These are phyloP conservation scores for Wickerhamiella musiphila DNA, from an alignment of 805 yeast genomes.

Conservation along the genomic window DNA sequence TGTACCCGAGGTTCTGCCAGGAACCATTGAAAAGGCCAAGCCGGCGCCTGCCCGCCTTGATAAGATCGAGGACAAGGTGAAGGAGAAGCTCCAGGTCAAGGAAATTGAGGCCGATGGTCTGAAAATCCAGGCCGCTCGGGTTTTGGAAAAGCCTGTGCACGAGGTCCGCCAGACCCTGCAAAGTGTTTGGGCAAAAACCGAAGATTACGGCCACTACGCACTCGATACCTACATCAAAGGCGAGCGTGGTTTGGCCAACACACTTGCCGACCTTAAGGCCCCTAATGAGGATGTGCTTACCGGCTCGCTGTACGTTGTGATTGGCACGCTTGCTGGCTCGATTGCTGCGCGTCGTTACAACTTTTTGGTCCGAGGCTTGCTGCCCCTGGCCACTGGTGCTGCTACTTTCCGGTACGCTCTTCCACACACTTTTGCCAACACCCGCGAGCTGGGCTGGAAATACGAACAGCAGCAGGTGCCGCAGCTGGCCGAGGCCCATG, in stretches of 20 bases:
- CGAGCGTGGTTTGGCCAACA: slow-evolving; percentile 46
- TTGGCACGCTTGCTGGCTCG: slow-evolving; percentile 57
- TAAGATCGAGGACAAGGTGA: slow-evolving; percentile 19
- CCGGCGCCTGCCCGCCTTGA: slow-evolving; percentile 8
- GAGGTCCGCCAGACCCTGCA: slow-evolving; percentile 29
- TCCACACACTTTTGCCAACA: slow-evolving; percentile 54
- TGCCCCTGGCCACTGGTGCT: slow-evolving; percentile 45
- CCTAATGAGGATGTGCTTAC: slow-evolving; percentile 56
- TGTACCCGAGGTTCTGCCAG: slow-evolving; percentile 16
- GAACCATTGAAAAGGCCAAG: slow-evolving; percentile 13
- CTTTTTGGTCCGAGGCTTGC: slow-evolving; percentile 32
- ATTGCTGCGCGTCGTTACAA: slow-evolving; percentile 55
- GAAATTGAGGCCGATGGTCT: slow-evolving; percentile 32
- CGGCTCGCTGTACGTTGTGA: slow-evolving; percentile 45
- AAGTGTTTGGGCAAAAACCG: slow-evolving; percentile 22
- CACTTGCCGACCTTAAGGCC: slow-evolving; percentile 46
- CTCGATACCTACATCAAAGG: slow-evolving; percentile 34
- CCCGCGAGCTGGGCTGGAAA: slow-evolving; percentile 38
- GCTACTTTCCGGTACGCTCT: slow-evolving; percentile 51
- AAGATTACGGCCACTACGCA: slow-evolving; percentile 28
- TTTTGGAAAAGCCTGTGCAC: slow-evolving; percentile 33
- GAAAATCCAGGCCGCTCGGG: slow-evolving; percentile 34
- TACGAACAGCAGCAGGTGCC: slow-evolving; percentile 45
- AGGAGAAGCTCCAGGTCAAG: slow-evolving; percentile 7
- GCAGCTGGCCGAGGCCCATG: slow-evolving; percentile 44